Evolutionary conservation across 371 early-diverging fungal genomes (phyloP), one percentile per base, ranked within the genome.

Genomic region (Mucor plumbeus): DNA sequence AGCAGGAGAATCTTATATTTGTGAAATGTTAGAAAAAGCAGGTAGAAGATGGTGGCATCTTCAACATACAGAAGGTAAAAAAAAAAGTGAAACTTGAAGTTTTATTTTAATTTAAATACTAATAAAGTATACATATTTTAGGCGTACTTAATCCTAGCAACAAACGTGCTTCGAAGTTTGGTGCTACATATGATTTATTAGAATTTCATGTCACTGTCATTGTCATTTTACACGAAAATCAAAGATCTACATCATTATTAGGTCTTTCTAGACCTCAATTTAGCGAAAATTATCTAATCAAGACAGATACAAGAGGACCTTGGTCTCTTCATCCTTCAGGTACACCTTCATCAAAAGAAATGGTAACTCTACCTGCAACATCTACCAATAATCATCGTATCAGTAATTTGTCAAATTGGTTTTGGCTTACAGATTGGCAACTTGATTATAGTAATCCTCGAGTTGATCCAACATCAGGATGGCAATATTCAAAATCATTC

Each of bases 391-490:
- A 64, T 3, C 72, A 64, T 21, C 63, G 59, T 61, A 66, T 63
- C 62, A 69, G 44, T 58, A 77, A 26, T 59, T 72, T 59, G 0
- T 69, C 77, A 7, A 64, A 79, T 14, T 94, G 93, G 93, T 94
- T 89, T 70, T 94, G 94, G 94, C 59, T 92, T 39, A 91, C 90
- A 5, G 94, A 94, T 50, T 94, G 94, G 94, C 81, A 85, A 26
- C 74, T 92, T 19, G 94, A 93, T 72, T 76, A 81, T 39, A 82
- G 81, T 13, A 85, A 90, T 71, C 90, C 91, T 11, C 78, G 79
- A 13, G 80, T 85, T 5, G 90, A 91, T 64, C 77, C 83, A 1
- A 81, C 76, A 9, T 85, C 88, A 6, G 91, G 91, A 0, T 91
- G 91, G 90, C 89, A 90, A 62, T 93, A 93, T 61, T 87, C 88